phyloP scores from a whole-genome alignment of 2,329 filamentous ascomycete genomes.

The Cercospora nicotianae region DNA sequence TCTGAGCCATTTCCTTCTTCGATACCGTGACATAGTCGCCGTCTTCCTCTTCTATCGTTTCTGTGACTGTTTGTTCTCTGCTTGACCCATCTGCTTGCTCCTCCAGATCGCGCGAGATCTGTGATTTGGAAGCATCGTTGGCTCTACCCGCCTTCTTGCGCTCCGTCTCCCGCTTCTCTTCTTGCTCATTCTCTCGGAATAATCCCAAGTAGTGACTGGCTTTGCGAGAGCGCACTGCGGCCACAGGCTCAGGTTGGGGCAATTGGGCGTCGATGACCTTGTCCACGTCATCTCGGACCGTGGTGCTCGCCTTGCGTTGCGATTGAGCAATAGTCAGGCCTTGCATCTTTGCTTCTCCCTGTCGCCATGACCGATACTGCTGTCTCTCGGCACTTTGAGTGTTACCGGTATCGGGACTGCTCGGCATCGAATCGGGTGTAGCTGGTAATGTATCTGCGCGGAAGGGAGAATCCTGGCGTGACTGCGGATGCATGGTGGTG shows the following conservation, averaged over 20 bases:
- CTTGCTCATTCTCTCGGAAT: constrained; percentile 62
- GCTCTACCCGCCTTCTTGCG: constrained; percentile 44
- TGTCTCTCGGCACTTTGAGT: constrained; percentile 45
- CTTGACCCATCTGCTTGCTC: constrained; percentile 15
- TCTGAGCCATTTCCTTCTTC: constrained; percentile 37
- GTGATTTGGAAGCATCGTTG: constrained; percentile 22
- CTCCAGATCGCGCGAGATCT: constrained; percentile 21
- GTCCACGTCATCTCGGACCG: constrained; percentile 49
- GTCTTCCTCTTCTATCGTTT: constrained; percentile 40
- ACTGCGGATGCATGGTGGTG: constrained; percentile 7
- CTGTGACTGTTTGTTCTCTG: constrained; percentile 34
- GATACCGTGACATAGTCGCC: constrained; percentile 25
- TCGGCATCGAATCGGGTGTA: constrained; percentile 23
- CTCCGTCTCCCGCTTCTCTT: constrained; percentile 54
- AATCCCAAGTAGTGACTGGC: constrained; percentile 65
- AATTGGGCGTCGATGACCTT: constrained; percentile 65
- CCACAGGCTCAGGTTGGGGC: constrained; percentile 55
- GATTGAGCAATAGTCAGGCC: constrained; percentile 42
- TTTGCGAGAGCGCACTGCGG: constrained; percentile 62
- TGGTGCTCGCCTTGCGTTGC: constrained; percentile 35
- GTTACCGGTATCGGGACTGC: constrained; percentile 20
- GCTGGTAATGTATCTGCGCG: constrained; percentile 19
- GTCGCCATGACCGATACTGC: constrained; percentile 52
- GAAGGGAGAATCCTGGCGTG: constrained; percentile 22
- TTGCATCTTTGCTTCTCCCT: constrained; percentile 48